phyloP scores from a whole-genome alignment of 345 rosid species.

The Dovyalis caffra region DNA sequence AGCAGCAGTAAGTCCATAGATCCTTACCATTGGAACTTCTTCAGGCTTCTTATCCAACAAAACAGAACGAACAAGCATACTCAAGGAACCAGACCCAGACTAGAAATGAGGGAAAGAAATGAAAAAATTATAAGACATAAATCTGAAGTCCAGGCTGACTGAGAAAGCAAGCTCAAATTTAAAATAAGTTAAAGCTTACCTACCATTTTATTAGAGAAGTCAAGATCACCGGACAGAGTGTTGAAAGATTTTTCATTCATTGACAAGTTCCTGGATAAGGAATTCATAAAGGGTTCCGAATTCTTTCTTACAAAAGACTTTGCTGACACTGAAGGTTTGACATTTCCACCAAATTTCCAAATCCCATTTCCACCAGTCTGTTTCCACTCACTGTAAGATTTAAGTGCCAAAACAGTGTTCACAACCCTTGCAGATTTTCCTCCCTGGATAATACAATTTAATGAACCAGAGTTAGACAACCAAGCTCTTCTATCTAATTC shows the following conservation, averaged over 20 bases:
- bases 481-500: not conserved
- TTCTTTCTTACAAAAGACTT: slow-evolving; percentile 67
- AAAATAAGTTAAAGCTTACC: slow-evolving; percentile 35
- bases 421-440: slow-evolving; percentile 81
- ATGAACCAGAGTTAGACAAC: slow-evolving; percentile 4
- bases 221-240: slow-evolving; percentile 33
- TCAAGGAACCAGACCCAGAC: slow-evolving; percentile 57
- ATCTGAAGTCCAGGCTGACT: slow-evolving; percentile 3
- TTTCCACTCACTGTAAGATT: slow-evolving; percentile 81
- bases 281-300: slow-evolving; percentile 68
- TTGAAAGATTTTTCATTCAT: slow-evolving; percentile 41
- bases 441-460: slow-evolving; percentile 45
- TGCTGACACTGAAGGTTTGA: slow-evolving; percentile 46
- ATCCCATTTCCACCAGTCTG: slow-evolving; percentile 68
- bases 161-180: slow-evolving; percentile 12
- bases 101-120: slow-evolving; percentile 25
- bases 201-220: slow-evolving; percentile 61
- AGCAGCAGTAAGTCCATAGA: slow-evolving; percentile 1
- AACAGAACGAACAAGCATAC: slow-evolving; percentile 73
- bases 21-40: slow-evolving; percentile 72
- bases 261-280: slow-evolving; percentile 59
- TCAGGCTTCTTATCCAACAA: slow-evolving; percentile 78
- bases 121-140: slow-evolving; percentile 2
- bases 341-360: slow-evolving; percentile 79
- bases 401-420: slow-evolving; percentile 71